Evolutionary conservation across 1,139 yeast species (phyloP), one percentile per base, ranked within the genome.

Genomic region (Meyerozyma athensensis): DNA sequence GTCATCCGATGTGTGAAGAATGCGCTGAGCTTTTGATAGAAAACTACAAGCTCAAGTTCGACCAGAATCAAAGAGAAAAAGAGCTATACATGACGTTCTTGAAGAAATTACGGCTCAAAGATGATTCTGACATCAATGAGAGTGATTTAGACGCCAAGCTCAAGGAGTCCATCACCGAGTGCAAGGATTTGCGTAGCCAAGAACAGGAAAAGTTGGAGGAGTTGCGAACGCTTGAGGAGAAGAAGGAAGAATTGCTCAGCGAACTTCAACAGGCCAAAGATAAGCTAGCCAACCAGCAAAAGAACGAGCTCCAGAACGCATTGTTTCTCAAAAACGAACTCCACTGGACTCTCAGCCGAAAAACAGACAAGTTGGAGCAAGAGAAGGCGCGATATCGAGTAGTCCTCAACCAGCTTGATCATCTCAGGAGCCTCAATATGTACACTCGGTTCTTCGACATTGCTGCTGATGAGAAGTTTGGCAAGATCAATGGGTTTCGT

Each of bases 1-100:
- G 86, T 45, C 74, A 86, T 52, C 98, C 98, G 0, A 77, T 94
- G 12, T 90, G 97, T 49, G 70, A 72, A 23, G 97, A 90, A 36
- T 92, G 98, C 57, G 86, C 95, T 3, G 77, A 72, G 33, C 55
- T 74, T 20, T 58, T 90, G 21, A 68, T 84, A 4, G 80, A 76
- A n/a, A 81, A 80, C 41, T 71, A 87, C 55, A 82, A 81, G 50
- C 59, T 67, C 19, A 81, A 82, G 48, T 86, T 84, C 54, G 92
- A 85, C 43, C 86, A 80, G 42, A 74, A 81, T 9, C 78, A 84
- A 33, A 72, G 72, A 44, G 97, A 92, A 49, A 79, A 94, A 49
- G 96, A 90, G 39, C 72, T 77, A 2, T 94, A 89, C 56, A 65
- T 81, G 30, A 74, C 77, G 23, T 89, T 90, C 56, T 59, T 90